Percentiles rank a stretch among this genome's conserved stretches.
Evolutionary conservation across 192 early-diverging fungal species (phyloP).

Genomic region (Coemansia sp.): DNA sequence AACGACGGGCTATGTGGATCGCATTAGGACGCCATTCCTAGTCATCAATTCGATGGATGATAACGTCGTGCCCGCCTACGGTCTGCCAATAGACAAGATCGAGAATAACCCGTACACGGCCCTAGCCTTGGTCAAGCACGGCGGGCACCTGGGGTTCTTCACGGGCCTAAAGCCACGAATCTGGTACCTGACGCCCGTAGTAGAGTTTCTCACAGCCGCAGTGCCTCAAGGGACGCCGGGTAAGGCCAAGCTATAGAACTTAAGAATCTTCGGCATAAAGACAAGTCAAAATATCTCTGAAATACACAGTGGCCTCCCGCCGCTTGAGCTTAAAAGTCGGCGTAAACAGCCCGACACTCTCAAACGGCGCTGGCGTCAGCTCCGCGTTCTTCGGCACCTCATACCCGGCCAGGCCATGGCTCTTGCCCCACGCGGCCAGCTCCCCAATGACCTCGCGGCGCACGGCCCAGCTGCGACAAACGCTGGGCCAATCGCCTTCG

Average conservation of each 20-base stretch:
- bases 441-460: conserved; percentile 52
- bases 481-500: background rate
- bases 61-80: conserved; percentile 62
- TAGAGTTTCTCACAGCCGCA: conserved; percentile 46
- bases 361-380: conserved; percentile 66
- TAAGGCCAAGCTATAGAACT: background rate
- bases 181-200: conserved; percentile 61
- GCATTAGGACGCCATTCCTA: conserved; percentile 67
- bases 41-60: conserved; percentile 76
- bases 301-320: conserved; percentile 35
- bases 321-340: conserved; percentile 71
- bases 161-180: background rate
- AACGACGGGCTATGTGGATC: conserved; percentile 45
- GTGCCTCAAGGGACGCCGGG: background rate
- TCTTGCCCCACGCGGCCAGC: conserved; percentile 57
- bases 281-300: conserved; percentile 49
- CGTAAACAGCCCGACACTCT: conserved; percentile 73
- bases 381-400: conserved; percentile 67
- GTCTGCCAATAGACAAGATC: conserved; percentile 67
- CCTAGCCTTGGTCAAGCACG: conserved; percentile 66
- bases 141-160: conserved; percentile 85
- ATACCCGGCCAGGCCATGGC: conserved; percentile 64
- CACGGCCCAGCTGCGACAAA: conserved; percentile 56
- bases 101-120: conserved; percentile 69
- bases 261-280: conserved; percentile 52